Conservation (phyloP, 129 eudicot species). For the Flaveria trinervia region DNA sequence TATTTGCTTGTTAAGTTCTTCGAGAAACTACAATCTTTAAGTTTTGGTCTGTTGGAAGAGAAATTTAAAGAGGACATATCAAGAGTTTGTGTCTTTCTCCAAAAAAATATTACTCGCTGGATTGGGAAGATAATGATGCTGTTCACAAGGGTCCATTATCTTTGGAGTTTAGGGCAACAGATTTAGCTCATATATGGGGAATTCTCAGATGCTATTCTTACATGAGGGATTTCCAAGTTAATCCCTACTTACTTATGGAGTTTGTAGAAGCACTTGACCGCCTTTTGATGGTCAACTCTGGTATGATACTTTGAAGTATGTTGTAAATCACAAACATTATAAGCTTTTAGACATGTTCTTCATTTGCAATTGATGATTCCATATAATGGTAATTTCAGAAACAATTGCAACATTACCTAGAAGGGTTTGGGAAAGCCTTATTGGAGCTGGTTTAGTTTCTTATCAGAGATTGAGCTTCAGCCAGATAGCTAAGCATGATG, state of each 20-base stretch:
- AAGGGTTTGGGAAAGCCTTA: constrained; percentile 60
- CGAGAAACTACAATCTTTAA: constrained; percentile 52
- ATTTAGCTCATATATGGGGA: constrained; percentile 77
- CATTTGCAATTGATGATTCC: constrained; percentile 15
- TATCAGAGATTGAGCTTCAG: constrained; percentile 43
- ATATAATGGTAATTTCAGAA: constrained; percentile 29
- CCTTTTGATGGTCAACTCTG: constrained; percentile 51
- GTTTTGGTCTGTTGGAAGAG: constrained; percentile 42
- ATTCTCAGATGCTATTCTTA: constrained; percentile 63
- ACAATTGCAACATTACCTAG: constrained; percentile 39
- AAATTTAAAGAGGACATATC: constrained; percentile 36
- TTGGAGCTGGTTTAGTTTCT: constrained; percentile 74
- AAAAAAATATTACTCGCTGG: constrained; percentile 49
- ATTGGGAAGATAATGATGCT: constrained; percentile 44
- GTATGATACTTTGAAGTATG: constrained; percentile 42
- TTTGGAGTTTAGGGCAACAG: constrained; percentile 40
- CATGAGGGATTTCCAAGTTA: constrained; percentile 46
- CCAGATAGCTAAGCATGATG: constrained; percentile 32
- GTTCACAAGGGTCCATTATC: constrained; percentile 30
- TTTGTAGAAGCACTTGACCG: constrained; percentile 72
- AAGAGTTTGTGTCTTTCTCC: constrained; percentile 33
- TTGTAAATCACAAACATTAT: neutral
- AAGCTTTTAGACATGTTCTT: constrained; percentile 19
- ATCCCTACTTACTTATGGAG: constrained; percentile 51
- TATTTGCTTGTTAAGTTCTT: constrained; percentile 54